Conservation (phyloP, 257 asterid genomes). For the Solanum rostratum region DNA sequence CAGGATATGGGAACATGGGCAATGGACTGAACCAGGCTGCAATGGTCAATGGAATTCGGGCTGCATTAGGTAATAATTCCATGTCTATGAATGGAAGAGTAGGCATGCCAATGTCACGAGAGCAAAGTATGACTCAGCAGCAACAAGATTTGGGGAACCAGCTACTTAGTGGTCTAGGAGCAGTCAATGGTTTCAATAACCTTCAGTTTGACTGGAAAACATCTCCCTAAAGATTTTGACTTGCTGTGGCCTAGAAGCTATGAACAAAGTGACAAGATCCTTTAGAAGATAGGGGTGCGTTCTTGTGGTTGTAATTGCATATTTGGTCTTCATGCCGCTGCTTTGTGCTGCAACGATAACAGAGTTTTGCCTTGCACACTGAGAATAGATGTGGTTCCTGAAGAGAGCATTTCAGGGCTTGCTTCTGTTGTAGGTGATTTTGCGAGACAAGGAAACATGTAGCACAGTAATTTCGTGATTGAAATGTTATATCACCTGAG, state of each 20-base stretch:
- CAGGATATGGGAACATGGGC: slow-evolving; percentile 39
- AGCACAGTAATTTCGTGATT: slow-evolving; percentile 14
- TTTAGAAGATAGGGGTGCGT: slow-evolving; percentile 2
- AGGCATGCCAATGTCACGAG: slow-evolving; percentile 57
- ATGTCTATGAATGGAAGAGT: slow-evolving; percentile 65
- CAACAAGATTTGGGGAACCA: slow-evolving; percentile 67
- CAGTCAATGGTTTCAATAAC: slow-evolving; percentile 65
- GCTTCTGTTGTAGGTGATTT: slow-evolving; percentile 17
- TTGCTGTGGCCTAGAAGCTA: neutral
- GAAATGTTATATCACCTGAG: slow-evolving; percentile 16
- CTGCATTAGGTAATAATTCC: slow-evolving; percentile 49
- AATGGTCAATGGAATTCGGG: slow-evolving; percentile 64
- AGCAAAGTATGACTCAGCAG: slow-evolving; percentile 57
- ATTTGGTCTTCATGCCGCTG: neutral
- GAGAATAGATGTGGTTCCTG: slow-evolving; percentile 12
- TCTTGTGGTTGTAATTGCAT: slow-evolving; percentile 7
- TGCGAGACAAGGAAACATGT: slow-evolving; percentile 16
- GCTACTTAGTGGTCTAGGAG: slow-evolving; percentile 60
- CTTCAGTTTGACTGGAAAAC: slow-evolving; percentile 88
- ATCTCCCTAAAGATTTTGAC: slow-evolving; percentile 31
- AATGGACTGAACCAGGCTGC: slow-evolving; percentile 46
- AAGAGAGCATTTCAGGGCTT: slow-evolving; percentile 11
- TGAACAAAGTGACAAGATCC: neutral
- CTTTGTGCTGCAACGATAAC: slow-evolving; percentile 23
- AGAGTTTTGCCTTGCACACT: slow-evolving; percentile 13